These are phyloP conservation scores for Vitis hybrid DNA, from an alignment of 177 flowering plant genomes.

Conservation along the genomic window DNA sequence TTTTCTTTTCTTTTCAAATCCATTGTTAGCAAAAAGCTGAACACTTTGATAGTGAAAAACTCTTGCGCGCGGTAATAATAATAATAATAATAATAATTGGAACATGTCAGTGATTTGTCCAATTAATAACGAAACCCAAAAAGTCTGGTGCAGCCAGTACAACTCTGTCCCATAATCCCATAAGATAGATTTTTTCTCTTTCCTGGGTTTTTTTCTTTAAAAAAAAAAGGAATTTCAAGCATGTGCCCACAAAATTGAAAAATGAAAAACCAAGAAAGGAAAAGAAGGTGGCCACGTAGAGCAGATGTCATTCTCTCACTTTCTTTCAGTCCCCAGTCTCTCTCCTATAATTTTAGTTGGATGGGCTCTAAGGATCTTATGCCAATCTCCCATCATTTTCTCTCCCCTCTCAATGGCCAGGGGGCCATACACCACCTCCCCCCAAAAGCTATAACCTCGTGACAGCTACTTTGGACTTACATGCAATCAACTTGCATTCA, in stretches of 20 bases:
- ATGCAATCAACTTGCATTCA: slow-evolving; percentile 9
- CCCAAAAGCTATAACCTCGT: slow-evolving; percentile 25
- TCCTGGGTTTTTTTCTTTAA: neutral
- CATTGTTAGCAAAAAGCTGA: no score
- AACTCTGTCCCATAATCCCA: no score
- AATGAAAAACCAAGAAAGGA: neutral
- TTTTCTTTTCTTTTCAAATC: no score
- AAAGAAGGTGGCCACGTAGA: neutral
- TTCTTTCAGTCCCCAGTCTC: slow-evolving; percentile 2
- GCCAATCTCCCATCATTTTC: slow-evolving; percentile 15
- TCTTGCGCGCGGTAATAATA: no score
- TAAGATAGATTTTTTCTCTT: neutral
- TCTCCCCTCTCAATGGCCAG: neutral
- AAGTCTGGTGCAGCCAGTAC: no score
- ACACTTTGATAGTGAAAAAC: no score
- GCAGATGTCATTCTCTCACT: neutral
- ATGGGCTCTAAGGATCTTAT: slow-evolving; percentile 1
- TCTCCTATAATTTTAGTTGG: slow-evolving; percentile 6
- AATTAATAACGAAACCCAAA: no score
- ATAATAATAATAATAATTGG: no score
- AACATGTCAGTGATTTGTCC: no score
- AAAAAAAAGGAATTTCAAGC: no score
- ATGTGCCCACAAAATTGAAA: no score
- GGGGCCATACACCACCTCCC: neutral
- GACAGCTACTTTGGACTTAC: slow-evolving; percentile 19